These are phyloP conservation scores for Alloascoidea hylecoeti DNA, from an alignment of 805 yeast genomes.

Conservation along the genomic window DNA sequence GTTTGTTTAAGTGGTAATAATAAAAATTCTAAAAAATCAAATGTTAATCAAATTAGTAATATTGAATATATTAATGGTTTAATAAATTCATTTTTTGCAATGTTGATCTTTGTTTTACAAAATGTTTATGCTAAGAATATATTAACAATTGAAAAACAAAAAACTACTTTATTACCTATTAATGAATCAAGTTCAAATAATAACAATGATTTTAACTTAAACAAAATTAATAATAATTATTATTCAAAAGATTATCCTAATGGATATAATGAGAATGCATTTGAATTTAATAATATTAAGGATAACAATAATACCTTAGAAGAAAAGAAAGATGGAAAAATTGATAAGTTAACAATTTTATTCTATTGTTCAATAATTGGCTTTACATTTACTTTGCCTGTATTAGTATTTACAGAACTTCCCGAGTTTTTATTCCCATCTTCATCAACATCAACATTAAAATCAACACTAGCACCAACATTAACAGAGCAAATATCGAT, in stretches of 20 bases:
- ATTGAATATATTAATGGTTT: conserved; percentile 22
- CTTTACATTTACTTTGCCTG: conserved; percentile 48
- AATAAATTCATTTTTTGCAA: conserved; percentile 35
- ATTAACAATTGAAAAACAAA: conserved; percentile 32
- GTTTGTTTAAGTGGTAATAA: conserved; percentile 18
- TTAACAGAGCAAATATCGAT: conserved; percentile 14
- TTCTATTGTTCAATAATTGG: conserved; percentile 64
- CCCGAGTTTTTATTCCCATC: conserved; percentile 9
- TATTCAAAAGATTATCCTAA: neutral
- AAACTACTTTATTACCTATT: conserved; percentile 11
- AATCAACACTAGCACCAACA: conserved; percentile 11
- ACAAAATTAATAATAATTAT: conserved; percentile 13
- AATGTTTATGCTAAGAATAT: conserved; percentile 70
- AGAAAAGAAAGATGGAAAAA: conserved; percentile 17
- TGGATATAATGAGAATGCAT: no score
- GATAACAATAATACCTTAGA: neutral
- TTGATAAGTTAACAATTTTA: conserved; percentile 60
- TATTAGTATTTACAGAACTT: conserved; percentile 46
- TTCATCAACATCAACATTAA: conserved; percentile 13
- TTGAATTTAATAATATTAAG: no score
- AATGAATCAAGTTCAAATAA: no score
- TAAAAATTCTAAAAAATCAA: neutral
- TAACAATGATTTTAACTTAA: conserved; percentile 9
- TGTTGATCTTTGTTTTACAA: conserved; percentile 63
- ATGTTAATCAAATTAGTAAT: neutral